A percentile compares a stretch with the other conserved stretches of the same genome.
Conservation (phyloP, 306 rosid species). For the Astragalus glycyphyllos region DNA sequence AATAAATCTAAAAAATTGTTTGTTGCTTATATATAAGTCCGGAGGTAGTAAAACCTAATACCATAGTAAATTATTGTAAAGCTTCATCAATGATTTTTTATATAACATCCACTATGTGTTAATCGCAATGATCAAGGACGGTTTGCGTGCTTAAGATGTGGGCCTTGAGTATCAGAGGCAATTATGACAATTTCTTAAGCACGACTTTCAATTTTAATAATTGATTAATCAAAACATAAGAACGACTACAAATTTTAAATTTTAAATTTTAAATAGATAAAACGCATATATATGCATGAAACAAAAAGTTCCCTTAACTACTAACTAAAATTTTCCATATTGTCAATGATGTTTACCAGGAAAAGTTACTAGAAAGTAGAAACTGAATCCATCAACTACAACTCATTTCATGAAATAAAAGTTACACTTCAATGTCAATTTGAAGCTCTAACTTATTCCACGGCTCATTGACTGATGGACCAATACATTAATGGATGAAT, state of each 20-base stretch:
- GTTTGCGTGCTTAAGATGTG: too few species aligned
- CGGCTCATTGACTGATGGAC: slow-evolving; percentile 47
- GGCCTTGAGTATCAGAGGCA: too few species aligned
- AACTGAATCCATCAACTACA: slow-evolving; percentile 48
- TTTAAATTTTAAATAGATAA: not conserved
- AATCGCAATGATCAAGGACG: too few species aligned
- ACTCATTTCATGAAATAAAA: slow-evolving; percentile 54
- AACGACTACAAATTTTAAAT: not conserved
- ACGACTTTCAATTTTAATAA: too few species aligned
- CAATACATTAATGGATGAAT: slow-evolving; percentile 32
- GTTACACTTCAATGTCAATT: slow-evolving; percentile 43
- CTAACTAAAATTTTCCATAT: slow-evolving; percentile 14
- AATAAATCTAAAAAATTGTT: too few species aligned
- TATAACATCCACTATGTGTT: too few species aligned
- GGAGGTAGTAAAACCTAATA: too few species aligned
- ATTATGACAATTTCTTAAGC: too few species aligned
- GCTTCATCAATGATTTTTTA: too few species aligned
- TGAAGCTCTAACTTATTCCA: slow-evolving; percentile 57
- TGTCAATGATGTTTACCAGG: slow-evolving; percentile 29
- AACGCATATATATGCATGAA: slow-evolving; percentile 21
- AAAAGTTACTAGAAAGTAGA: slow-evolving; percentile 31
- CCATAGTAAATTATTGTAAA: too few species aligned
- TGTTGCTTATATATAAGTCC: too few species aligned
- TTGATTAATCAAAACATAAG: not conserved
- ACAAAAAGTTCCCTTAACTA: slow-evolving; percentile 26